Conservation (phyloP, 345 rosid species). For the Brassica carinata region DNA sequence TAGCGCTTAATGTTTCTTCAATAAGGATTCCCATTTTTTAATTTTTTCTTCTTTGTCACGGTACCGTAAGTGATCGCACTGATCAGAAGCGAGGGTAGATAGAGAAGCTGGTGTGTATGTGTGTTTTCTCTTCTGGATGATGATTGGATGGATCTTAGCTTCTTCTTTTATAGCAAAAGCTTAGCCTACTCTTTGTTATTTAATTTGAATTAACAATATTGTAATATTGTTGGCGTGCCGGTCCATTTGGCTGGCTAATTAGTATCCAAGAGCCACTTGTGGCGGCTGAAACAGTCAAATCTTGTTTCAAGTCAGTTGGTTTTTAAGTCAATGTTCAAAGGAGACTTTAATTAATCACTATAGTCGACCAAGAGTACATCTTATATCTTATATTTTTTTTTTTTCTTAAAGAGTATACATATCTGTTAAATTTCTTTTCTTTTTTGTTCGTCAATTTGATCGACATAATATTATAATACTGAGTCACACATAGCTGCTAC, state of each 20-base stretch:
- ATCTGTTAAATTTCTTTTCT: neutral
- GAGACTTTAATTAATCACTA: neutral
- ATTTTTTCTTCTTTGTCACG: neutral
- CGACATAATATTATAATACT: neutral
- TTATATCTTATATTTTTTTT: neutral
- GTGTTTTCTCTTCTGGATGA: neutral
- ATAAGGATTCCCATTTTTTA: constrained; percentile 8
- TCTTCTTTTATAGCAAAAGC: neutral
- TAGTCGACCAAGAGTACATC: neutral
- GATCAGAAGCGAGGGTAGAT: neutral
- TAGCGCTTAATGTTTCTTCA: constrained; percentile 22
- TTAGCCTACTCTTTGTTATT: neutral
- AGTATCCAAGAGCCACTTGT: neutral
- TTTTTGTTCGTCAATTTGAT: neutral
- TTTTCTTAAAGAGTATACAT: neutral
- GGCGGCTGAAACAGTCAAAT: neutral
- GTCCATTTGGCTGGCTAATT: constrained; percentile 1
- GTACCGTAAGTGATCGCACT: neutral
- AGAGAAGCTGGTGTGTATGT: neutral
- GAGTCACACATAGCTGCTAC: neutral
- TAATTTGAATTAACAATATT: neutral
- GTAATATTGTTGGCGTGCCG: neutral
- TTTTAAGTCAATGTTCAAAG: neutral
- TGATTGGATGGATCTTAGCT: neutral
- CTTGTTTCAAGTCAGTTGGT: neutral